Conservation (phyloP, 352 stramenopile genomes). For the Phytophthora sansomeana region DNA sequence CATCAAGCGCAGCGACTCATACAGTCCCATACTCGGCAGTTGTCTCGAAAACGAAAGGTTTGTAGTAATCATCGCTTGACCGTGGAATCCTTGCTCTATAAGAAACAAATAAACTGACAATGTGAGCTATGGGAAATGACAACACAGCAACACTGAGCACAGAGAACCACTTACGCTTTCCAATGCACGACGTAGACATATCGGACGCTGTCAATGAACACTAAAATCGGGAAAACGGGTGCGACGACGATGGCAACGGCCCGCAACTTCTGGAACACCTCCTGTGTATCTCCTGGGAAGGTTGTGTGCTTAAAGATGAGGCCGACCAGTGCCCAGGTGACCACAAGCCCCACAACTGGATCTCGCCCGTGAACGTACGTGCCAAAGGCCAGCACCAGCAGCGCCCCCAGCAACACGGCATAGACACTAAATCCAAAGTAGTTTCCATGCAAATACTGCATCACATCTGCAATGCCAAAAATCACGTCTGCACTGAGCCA, state of each 20-base stretch:
- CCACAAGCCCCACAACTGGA: conserved; percentile 56
- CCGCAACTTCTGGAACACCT: conserved; percentile 57
- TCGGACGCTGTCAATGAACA: conserved; percentile 51
- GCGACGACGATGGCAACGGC: conserved; percentile 54
- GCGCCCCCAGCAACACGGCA: conserved; percentile 42
- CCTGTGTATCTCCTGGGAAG: conserved; percentile 49
- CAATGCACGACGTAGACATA: conserved; percentile 59
- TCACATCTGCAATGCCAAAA: conserved; percentile 50
- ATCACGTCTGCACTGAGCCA: conserved; percentile 59
- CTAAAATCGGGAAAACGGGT: conserved; percentile 53
- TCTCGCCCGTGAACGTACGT: conserved; percentile 61
- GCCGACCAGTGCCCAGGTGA: conserved; percentile 54
- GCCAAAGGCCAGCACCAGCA: conserved; percentile 56
- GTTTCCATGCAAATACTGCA: conserved; percentile 56
- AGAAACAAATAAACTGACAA: conserved; percentile 5
- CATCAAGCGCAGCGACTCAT: conserved; percentile 19
- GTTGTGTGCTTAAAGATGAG: conserved; percentile 47
- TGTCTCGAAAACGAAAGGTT: conserved; percentile 58
- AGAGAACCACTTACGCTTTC: conserved; percentile 52
- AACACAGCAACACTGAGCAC: not conserved
- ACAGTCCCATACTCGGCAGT: conserved; percentile 63
- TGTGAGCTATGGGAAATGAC: not conserved
- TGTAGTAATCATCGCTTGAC: conserved; percentile 54
- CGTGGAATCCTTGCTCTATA: conserved; percentile 22
- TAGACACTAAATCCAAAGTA: conserved; percentile 63